These are phyloP conservation scores for Huiozyma naganishii DNA, from an alignment of 805 yeast genomes.

Conservation along the genomic window DNA sequence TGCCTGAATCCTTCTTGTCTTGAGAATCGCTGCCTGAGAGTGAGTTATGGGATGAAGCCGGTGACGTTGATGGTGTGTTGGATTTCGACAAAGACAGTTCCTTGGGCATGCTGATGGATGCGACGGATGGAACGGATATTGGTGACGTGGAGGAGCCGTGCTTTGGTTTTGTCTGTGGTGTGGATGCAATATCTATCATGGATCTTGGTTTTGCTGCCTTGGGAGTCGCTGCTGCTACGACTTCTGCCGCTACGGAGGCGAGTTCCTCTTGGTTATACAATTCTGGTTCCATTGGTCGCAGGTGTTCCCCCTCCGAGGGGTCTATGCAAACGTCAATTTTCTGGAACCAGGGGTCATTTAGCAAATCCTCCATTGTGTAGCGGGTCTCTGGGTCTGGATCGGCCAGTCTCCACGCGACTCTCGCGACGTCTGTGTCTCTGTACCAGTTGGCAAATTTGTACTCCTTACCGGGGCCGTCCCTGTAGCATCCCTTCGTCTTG, in stretches of 20 bases:
- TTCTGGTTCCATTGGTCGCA: constrained; percentile 1
- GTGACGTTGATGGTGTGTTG: background rate
- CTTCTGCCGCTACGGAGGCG: too few relatives aligned
- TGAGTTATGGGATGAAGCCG: background rate
- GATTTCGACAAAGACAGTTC: background rate
- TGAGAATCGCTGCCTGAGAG: background rate
- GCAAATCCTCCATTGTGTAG: constrained; percentile 42
- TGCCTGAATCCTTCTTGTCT: background rate
- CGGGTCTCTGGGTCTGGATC: constrained; percentile 50
- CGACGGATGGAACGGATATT: background rate
- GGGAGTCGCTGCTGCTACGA: background rate
- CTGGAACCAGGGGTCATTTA: constrained; percentile 55
- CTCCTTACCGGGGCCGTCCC: constrained; percentile 60
- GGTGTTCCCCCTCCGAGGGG: constrained; percentile 4
- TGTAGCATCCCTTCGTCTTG: constrained; percentile 34
- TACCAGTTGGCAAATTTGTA: constrained; percentile 57
- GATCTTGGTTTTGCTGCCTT: constrained; percentile 10
- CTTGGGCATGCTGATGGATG: background rate
- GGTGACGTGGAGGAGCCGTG: background rate
- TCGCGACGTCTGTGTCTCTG: constrained; percentile 47
- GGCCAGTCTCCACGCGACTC: constrained; percentile 64
- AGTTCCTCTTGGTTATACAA: background rate
- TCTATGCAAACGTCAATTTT: constrained; percentile 44
- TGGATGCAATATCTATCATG: constrained; percentile 18
- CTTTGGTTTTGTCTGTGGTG: constrained; percentile 4